Conservation (phyloP, 2,329 filamentous ascomycete genomes). For the Trichocomaceae sp. region DNA sequence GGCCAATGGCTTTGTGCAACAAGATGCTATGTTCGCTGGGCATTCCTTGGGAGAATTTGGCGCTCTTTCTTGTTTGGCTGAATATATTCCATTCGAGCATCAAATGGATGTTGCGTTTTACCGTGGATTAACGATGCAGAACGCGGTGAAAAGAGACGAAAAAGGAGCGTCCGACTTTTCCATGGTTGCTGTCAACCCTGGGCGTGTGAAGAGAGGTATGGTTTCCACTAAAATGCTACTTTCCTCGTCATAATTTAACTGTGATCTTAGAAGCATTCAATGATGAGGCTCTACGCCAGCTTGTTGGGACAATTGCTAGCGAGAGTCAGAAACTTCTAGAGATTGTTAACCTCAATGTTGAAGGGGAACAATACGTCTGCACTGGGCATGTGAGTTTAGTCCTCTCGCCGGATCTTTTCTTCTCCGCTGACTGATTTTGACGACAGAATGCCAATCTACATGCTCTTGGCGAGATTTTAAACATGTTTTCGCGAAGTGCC, state of each 20-base stretch:
- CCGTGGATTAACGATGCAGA: constrained; percentile 97
- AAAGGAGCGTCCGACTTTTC: constrained; percentile 92
- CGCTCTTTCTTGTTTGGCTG: constrained; percentile 85
- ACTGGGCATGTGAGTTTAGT: constrained; percentile 38
- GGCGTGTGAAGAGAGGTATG: constrained; percentile 44
- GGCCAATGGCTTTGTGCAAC: constrained; percentile 86
- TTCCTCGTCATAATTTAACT: no score
- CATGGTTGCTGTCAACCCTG: constrained; percentile 98
- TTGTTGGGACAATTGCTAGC: constrained; percentile 89
- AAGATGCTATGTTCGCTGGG: constrained; percentile 94
- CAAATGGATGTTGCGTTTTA: constrained; percentile 98
- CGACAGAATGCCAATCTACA: neutral
- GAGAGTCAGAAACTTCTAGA: constrained; percentile 91
- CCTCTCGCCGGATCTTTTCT: neutral
- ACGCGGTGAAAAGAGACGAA: constrained; percentile 82
- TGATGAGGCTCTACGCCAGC: constrained; percentile 54
- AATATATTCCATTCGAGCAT: constrained; percentile 98
- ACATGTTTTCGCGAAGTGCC: neutral
- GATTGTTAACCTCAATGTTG: constrained; percentile 91
- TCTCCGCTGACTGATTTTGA: neutral
- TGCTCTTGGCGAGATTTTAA: neutral
- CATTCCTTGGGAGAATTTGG: constrained; percentile 98
- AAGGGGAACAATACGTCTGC: constrained; percentile 63
- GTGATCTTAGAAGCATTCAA: neutral
- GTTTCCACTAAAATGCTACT: neutral